Evolutionary conservation across 768 basidiomycete species (phyloP).

Genomic region (Hortiboletus campestris): DNA sequence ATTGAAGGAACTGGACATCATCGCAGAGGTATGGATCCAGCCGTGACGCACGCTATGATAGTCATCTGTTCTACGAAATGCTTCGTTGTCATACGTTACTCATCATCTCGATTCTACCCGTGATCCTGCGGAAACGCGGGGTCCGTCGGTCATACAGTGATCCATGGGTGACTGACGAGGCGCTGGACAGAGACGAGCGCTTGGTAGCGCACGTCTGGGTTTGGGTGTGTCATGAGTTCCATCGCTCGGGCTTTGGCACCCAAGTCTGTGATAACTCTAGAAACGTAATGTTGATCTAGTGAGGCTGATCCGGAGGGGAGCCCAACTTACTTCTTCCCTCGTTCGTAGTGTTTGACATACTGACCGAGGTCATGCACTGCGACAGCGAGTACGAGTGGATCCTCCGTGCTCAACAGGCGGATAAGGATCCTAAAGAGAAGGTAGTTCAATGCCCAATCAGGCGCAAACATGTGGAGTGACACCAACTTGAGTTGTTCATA

Average conservation of each 20-base stretch:
- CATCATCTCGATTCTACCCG: neutral
- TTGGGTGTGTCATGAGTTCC: constrained; percentile 89
- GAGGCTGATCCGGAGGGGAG: neutral
- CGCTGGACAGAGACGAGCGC: constrained; percentile 88
- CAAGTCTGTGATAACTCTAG: constrained; percentile 75
- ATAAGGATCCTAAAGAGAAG: constrained; percentile 60
- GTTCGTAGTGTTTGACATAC: constrained; percentile 88
- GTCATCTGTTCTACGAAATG: constrained; percentile 10
- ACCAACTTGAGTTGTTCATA: constrained; percentile 79
- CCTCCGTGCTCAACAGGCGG: constrained; percentile 61
- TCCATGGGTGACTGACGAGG: constrained; percentile 89
- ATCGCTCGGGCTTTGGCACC: constrained; percentile 85
- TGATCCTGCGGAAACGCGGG: neutral
- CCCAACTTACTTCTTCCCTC: constrained; percentile 79
- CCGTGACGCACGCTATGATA: constrained; percentile 22
- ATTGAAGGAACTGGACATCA: constrained; percentile 68
- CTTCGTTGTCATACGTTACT: constrained; percentile 2
- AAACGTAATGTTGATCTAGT: neutral
- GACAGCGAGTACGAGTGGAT: constrained; percentile 82
- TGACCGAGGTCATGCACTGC: constrained; percentile 92
- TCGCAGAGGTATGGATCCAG: constrained; percentile 70
- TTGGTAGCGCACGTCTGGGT: constrained; percentile 89
- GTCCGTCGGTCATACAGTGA: constrained; percentile 35
- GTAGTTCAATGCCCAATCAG: neutral
- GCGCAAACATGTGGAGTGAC: neutral